Base-by-base conservation (phyloP, 2,329 filamentous ascomycete species). In the Diaporthe caulivora region DNA sequence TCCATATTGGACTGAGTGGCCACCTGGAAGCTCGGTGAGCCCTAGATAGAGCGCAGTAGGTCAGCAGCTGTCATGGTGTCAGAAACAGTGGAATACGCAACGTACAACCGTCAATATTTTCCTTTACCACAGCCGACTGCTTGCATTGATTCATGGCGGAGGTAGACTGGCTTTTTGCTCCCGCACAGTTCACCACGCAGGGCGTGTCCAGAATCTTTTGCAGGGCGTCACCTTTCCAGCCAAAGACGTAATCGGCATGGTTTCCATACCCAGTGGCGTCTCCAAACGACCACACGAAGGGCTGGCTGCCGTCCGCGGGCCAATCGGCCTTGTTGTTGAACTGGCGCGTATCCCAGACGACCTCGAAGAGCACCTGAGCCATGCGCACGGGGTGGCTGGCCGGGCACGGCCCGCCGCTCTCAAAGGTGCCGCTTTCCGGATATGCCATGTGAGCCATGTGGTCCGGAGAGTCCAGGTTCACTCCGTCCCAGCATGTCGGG, bases 281-380 rank as follows among this genome's bases (percentile, higher is more conserved):
- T 11, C 80, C 78, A 5, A 75, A 79, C 67, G 75, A 78, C 26
- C 78, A 72, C 72, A 78, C 78, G 76, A 81, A 80, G 0, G 79
- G 79, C 72, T 80, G 78, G 4, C 76, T 77, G 42, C 80, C 80
- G 78, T 82, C 78, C 68, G 78, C 78, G 26, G 78, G 79, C 83
- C 83, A 79, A 71, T 77, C 79, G 47, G 77, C 76, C 78, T 78
- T 44, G 77, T 82, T 78, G 77, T 82, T 82, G 76, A 82, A 82
- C 17, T 77, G 76, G 11, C 79, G 78, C 8, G 81, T 85, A 68
- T 85, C 82, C 78, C 83, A 85, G 77, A 82, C 82, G 9, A 84
- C 81, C 77, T 85, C 83, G 75, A 83, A 83, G 78, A 85, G 84
- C 7, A 84, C 75, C 70, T 84, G 83, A 2, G 83, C 83, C 47